These are phyloP conservation scores for Pneumocystis carinii DNA, from an alignment of 1,139 yeast species.

Conservation along the genomic window DNA sequence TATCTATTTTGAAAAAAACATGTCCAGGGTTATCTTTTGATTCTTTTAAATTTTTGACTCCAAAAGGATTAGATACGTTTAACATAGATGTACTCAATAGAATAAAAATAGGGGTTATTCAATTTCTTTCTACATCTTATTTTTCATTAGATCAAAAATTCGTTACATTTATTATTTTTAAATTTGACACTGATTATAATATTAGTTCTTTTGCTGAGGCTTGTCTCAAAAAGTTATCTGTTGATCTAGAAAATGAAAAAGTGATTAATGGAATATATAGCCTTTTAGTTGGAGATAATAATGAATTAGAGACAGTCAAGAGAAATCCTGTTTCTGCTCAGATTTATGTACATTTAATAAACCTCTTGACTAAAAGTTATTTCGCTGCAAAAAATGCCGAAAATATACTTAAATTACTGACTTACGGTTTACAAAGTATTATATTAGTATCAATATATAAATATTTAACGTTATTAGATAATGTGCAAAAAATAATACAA, in stretches of 20 bases:
- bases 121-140: neutral
- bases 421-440: constrained; percentile 32
- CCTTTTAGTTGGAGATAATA: neutral
- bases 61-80: neutral
- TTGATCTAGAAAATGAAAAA: neutral
- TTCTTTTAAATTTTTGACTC: neutral
- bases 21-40: neutral
- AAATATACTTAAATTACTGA: constrained; percentile 30
- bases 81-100: neutral
- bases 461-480: neutral
- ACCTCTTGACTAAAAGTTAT: constrained; percentile 38
- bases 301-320: neutral
- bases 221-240: neutral
- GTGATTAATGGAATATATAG: neutral
- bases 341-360: constrained; percentile 46
- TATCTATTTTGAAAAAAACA: neutral
- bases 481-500: constrained; percentile 23
- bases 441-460: constrained; percentile 15
- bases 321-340: constrained; percentile 39
- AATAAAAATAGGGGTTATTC: neutral
- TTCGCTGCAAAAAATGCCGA: constrained; percentile 29
- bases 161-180: neutral
- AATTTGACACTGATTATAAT: neutral
- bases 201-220: neutral
- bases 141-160: neutral